phyloP scores from a whole-genome alignment of 306 rosid genomes.

The Quercus rubra region DNA sequence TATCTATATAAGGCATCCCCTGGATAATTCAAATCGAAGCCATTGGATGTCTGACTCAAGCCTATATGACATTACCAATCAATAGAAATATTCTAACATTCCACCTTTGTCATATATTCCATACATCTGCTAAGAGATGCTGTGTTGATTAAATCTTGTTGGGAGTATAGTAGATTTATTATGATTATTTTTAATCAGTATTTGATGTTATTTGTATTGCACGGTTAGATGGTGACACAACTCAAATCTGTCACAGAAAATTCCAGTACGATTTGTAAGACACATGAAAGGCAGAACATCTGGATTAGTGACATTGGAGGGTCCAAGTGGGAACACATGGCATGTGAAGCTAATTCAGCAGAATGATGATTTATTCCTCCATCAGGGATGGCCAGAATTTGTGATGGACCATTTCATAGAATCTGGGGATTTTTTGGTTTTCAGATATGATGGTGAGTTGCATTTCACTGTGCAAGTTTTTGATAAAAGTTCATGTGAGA shows the following conservation, averaged over 20 bases:
- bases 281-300: conserved; percentile 57
- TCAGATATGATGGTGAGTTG: conserved; percentile 69
- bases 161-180: background rate
- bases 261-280: conserved; percentile 55
- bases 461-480: conserved; percentile 73
- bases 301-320: conserved; percentile 56
- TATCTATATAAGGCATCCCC: background rate
- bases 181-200: background rate
- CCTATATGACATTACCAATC: too few species aligned
- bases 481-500: conserved; percentile 79
- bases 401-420: conserved; percentile 62
- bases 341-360: conserved; percentile 50
- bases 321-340: conserved; percentile 84
- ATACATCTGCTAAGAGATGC: background rate
- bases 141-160: background rate
- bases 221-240: conserved; percentile 18
- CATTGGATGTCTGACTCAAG: too few species aligned
- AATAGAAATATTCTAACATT: too few species aligned
- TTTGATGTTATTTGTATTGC: conserved; percentile 6
- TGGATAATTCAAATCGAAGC: too few species aligned
- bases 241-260: conserved; percentile 54
- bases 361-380: conserved; percentile 52
- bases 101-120: too few species aligned
- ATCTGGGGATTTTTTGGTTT: conserved; percentile 81
- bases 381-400: conserved; percentile 75